Conservation (phyloP, 306 rosid genomes). For the Vigna angularis region DNA sequence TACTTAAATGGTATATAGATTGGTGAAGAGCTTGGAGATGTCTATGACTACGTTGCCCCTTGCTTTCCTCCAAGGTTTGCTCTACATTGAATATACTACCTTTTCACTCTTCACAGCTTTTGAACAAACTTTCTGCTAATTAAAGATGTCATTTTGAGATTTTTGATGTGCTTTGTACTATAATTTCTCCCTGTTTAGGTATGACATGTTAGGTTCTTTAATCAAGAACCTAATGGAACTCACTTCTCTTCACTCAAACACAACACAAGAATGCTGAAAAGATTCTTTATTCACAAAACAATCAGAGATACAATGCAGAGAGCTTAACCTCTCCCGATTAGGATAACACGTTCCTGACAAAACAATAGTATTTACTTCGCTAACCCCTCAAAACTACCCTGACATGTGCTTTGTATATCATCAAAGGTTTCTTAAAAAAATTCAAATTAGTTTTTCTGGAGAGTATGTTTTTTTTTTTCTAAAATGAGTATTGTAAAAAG, state of each 20-base stretch:
- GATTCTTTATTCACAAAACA: too few relatives aligned
- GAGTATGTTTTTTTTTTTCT: not conserved
- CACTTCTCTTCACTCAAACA: too few relatives aligned
- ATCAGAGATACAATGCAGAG: too few relatives aligned
- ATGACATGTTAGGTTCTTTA: too few relatives aligned
- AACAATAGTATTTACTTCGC: too few relatives aligned
- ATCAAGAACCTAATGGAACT: too few relatives aligned
- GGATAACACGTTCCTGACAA: too few relatives aligned
- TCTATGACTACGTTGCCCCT: constrained; percentile 91
- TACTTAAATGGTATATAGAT: constrained; percentile 62
- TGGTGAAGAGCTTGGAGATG: constrained; percentile 95
- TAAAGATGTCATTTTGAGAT: constrained; percentile 42
- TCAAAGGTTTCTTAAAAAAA: not conserved
- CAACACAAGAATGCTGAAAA: too few relatives aligned
- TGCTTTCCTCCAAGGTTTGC: constrained; percentile 97
- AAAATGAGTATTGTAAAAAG: not conserved
- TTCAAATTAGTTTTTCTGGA: constrained; percentile 1
- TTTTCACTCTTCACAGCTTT: constrained; percentile 32
- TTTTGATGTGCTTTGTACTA: constrained; percentile 33
- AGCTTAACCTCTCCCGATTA: too few relatives aligned
- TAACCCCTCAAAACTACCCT: not conserved
- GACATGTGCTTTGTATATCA: too few relatives aligned
- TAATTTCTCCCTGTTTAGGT: constrained; percentile 14
- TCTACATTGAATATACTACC: constrained; percentile 36
- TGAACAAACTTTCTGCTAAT: constrained; percentile 37